Evolutionary conservation across 306 rosid species (phyloP), one percentile per base, ranked within the genome.

Genomic region (Sicyos baderoa): DNA sequence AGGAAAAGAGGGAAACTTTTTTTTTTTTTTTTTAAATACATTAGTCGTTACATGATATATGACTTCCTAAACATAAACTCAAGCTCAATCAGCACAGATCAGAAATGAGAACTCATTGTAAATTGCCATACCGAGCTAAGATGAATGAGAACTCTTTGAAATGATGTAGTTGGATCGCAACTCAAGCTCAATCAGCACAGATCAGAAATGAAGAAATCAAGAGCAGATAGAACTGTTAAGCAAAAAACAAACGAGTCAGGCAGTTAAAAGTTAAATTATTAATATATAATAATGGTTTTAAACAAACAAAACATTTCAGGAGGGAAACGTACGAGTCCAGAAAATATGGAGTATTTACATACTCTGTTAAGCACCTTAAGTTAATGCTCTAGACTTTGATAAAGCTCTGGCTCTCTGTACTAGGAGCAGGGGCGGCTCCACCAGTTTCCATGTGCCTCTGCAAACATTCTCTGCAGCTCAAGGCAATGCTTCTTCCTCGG

Each of bases 381-480:
- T 93, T 84, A 89, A 87, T 86, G 79, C 75, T 84, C 89, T 3
- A 87, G 84, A 81, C 76, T 87, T 82, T 87, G 96, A 84, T 90
- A 88, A 51, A 87, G 81, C 66, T 87, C 92, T 27, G 89, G 90
- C 81, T 84, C 88, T 82, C 82, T 11, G 70, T 47, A 64, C 70
- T 89, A 11, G 87, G 63, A 25, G 84, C 77, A 73, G 85, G 72
- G 61, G 87, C 72, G 64, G 87, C 72, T 50, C 44, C 67, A 8
- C 96, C 89, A 81, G 95, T 86, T 13, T 40, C 95, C 97, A 5
- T 95, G 95, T 21, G 97, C 97, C 89, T 87, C 97, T 8, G 97
- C 97, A 76, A 89, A 91, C 97, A 91, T 91, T 77, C 97, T 83
- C 83, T 91, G 97, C 80, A 86, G 96, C 85, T 89, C 95, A 13